phyloP scores from a whole-genome alignment of 2,329 filamentous ascomycete species.

The Orbilia oligospora region DNA sequence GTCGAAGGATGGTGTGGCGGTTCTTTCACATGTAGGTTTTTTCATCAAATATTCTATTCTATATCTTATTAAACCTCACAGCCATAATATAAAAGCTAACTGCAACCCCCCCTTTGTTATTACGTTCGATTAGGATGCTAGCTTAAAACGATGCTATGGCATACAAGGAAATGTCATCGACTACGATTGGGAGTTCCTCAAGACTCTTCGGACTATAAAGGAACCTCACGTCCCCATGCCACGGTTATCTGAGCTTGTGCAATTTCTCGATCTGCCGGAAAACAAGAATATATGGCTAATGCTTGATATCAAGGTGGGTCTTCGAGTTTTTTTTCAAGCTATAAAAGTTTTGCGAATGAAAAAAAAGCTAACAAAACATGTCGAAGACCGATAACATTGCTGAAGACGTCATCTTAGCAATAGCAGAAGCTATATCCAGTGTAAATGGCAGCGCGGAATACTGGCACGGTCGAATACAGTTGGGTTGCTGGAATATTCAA shows the following conservation, averaged over 20 bases:
- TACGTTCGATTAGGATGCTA: constrained; percentile 74
- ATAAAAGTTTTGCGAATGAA: not conserved
- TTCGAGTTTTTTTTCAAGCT: not conserved
- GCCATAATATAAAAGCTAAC: not conserved
- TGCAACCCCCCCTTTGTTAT: not conserved
- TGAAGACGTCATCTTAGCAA: constrained; percentile 78
- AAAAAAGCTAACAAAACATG: not conserved
- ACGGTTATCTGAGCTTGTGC: constrained; percentile 79
- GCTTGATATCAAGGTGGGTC: constrained; percentile 84
- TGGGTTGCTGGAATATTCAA: constrained; percentile 85
- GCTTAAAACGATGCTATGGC: constrained; percentile 85
- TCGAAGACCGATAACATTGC: constrained; percentile 78
- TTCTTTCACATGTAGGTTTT: constrained; percentile 80
- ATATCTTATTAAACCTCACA: not conserved
- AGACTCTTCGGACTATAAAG: constrained; percentile 76
- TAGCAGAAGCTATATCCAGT: constrained; percentile 75
- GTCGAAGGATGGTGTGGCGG: constrained; percentile 84
- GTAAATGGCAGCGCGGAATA: constrained; percentile 68
- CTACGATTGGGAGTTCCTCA: constrained; percentile 81
- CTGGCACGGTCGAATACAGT: constrained; percentile 81
- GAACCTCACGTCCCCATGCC: constrained; percentile 81
- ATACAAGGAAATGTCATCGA: constrained; percentile 79
- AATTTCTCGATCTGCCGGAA: constrained; percentile 77
- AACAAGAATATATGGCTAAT: constrained; percentile 82
- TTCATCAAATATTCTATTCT: not conserved